Conservation (phyloP, 2,329 filamentous ascomycete genomes). For the Drechslera avenae region DNA sequence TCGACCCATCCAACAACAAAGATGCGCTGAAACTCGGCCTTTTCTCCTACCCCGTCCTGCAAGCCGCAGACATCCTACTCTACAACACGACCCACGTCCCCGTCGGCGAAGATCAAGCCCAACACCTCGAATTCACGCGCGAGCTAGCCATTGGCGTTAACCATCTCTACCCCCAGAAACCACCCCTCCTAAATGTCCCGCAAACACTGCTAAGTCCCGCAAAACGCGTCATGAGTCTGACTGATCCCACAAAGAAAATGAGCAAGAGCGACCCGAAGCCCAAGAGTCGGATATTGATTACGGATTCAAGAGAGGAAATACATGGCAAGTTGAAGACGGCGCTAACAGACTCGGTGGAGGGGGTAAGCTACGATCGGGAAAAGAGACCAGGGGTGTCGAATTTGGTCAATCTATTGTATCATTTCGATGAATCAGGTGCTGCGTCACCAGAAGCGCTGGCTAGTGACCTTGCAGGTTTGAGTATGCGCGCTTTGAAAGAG, state of each 20-base stretch:
- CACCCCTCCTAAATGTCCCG: constrained; percentile 26
- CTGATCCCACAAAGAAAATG: constrained; percentile 82
- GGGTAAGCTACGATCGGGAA: constrained; percentile 73
- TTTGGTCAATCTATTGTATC: constrained; percentile 77
- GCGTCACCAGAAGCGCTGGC: constrained; percentile 54
- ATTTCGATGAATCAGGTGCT: constrained; percentile 60
- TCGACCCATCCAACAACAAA: constrained; percentile 58
- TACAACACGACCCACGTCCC: constrained; percentile 89
- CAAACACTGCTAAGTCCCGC: constrained; percentile 58
- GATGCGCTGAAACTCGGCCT: constrained; percentile 80
- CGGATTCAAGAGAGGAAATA: constrained; percentile 69
- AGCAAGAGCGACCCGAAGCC: constrained; percentile 81
- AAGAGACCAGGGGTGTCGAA: constrained; percentile 84
- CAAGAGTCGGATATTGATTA: constrained; percentile 81
- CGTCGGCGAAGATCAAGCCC: constrained; percentile 91
- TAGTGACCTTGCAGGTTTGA: constrained; percentile 50
- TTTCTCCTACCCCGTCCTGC: constrained; percentile 94
- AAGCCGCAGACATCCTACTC: constrained; percentile 91
- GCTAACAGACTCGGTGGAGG: constrained; percentile 73
- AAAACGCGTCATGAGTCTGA: constrained; percentile 88
- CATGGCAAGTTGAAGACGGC: constrained; percentile 71
- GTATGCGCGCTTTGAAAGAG: constrained; percentile 67
- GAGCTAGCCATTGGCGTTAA: constrained; percentile 90
- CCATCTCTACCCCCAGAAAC: constrained; percentile 64
- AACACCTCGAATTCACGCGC: constrained; percentile 92